These are phyloP conservation scores for Quercus rubra DNA, from an alignment of 306 rosid species.

Conservation along the genomic window DNA sequence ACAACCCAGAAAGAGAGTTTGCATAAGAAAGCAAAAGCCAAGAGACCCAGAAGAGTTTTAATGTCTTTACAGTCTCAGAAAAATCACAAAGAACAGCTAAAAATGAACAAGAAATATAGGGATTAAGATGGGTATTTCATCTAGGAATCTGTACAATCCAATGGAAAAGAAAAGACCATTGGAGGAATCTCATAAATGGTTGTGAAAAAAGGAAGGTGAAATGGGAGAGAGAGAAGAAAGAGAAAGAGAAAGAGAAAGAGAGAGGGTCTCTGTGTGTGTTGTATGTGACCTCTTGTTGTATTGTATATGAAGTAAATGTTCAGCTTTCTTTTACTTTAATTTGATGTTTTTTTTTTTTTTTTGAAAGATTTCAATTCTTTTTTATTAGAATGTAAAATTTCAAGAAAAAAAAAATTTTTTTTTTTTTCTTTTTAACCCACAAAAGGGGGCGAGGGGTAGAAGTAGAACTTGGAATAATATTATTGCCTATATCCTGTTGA, in stretches of 20 bases:
- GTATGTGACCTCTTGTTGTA: slow-evolving; percentile 65
- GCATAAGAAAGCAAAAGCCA: slow-evolving; percentile 57
- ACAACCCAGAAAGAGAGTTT: slow-evolving; percentile 54
- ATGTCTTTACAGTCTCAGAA: slow-evolving; percentile 38
- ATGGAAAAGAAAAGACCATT: slow-evolving; percentile 71
- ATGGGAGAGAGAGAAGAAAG: slow-evolving; percentile 40
- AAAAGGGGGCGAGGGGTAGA: slow-evolving; percentile 24
- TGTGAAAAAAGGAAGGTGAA: slow-evolving; percentile 67
- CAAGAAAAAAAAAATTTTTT: not conserved
- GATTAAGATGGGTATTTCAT: slow-evolving; percentile 51
- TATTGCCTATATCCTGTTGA: slow-evolving; percentile 57
- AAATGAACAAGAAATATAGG: slow-evolving; percentile 44
- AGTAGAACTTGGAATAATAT: slow-evolving; percentile 27
- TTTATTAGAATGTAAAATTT: not conserved
- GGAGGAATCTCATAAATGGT: slow-evolving; percentile 80
- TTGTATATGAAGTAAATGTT: slow-evolving; percentile 71
- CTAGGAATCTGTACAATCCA: slow-evolving; percentile 58
- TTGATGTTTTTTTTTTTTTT: slow-evolving; percentile 14
- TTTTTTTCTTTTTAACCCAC: slow-evolving; percentile 5
- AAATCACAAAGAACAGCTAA: slow-evolving; percentile 37
- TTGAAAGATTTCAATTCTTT: slow-evolving; percentile 29
- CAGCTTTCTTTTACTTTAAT: slow-evolving; percentile 32
- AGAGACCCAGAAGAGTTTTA: slow-evolving; percentile 63
- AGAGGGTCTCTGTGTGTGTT: slow-evolving; percentile 12
- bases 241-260: slow-evolving; percentile 33